Base-by-base conservation (phyloP, 495 filamentous ascomycete species). In the Xylaria palmicola region DNA sequence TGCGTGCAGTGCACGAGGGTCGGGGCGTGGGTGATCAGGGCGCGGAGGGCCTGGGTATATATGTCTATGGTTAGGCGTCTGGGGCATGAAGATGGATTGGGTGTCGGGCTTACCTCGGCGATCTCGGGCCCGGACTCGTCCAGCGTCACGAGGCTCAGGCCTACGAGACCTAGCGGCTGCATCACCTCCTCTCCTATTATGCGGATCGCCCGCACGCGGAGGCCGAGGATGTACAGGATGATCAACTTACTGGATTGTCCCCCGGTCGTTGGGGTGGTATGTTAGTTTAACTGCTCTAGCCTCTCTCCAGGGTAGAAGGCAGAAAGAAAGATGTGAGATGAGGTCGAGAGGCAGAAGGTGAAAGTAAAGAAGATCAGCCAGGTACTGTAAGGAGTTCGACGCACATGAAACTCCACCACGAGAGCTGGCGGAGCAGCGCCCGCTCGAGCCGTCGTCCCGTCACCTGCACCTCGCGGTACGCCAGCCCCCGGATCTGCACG, bases 1-100 rank as follows among this genome's bases (percentile, higher is more conserved):
- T 94, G 90, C 3, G 90, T 92, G 74, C 92, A 95, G 76, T 94
- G 91, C 5, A 93, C 68, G 3, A 93, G 68, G 5, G 85, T 60
- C 0, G 90, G 90, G 40, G 86, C 87, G 15, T 79, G 73, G 3
- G 64, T 59, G 5, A 62, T 60, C 19, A 70, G 41, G 19, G 65
- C 60, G 32, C 52, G 65, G 30, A 77, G 67, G 19, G 72, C 78
- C 26, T 63, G 2, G 4, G 52, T 9, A 27, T n/a, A n/a, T n/a
- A n/a, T n/a, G n/a, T n/a, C n/a, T n/a, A n/a, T n/a, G 36, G 24
- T 20, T 59, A 32, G 24, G 0, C 17, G 48, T 2, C 36, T 54
- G 13, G n/a, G 34, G 30, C 24, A 15, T 20, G 20, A 4, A 20
- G 26, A 39, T 2, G 34, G 30, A 9, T 19, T 32, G 52, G 15